These are phyloP conservation scores for Populus deltoides DNA, from an alignment of 345 rosid species.

Conservation along the genomic window DNA sequence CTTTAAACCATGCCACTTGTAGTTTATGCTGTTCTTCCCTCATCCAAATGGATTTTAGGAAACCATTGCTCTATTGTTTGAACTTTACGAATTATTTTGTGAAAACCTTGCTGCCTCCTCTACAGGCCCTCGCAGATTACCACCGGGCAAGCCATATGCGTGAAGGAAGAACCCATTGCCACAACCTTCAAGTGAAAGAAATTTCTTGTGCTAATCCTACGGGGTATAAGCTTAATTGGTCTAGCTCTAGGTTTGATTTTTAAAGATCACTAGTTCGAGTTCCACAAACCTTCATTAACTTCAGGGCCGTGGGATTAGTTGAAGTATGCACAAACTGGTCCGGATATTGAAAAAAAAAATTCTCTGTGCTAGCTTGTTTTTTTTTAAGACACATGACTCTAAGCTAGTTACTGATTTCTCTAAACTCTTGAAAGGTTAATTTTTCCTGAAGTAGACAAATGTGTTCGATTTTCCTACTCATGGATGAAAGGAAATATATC, in stretches of 20 bases:
- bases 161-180: not conserved
- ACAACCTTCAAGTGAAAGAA: not conserved
- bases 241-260: too few species aligned
- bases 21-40: not conserved
- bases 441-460: not conserved
- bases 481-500: not conserved
- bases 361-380: not conserved
- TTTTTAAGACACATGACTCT: not conserved
- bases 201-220: not conserved
- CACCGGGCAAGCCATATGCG: not conserved
- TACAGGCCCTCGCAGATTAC: not conserved
- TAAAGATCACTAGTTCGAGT: too few species aligned
- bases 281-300: too few species aligned
- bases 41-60: not conserved
- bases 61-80: not conserved
- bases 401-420: not conserved
- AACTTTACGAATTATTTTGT: not conserved
- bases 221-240: too few species aligned
- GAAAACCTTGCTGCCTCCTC: not conserved
- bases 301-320: too few species aligned
- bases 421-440: not conserved
- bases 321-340: too few species aligned
- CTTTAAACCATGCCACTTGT: not conserved
- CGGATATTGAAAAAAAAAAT: too few species aligned
- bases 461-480: not conserved